Conservation (phyloP, 2,329 filamentous ascomycete species). For the Rhexocercosporidium sp. region DNA sequence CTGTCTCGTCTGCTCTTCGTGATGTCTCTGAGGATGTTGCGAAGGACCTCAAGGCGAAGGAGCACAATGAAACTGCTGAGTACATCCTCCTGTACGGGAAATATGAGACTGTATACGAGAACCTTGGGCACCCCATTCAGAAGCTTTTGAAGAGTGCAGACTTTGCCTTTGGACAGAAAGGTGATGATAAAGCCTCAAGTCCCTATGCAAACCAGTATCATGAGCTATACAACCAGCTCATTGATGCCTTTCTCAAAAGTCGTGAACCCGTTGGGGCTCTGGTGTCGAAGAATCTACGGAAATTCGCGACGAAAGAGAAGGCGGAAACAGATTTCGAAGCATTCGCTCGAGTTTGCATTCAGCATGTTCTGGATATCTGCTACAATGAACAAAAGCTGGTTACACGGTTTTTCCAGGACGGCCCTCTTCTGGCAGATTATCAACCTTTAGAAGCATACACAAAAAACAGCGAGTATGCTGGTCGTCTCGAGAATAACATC, state of each 20-base stretch:
- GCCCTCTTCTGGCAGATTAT: constrained; percentile 36
- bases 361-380: constrained; percentile 42
- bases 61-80: constrained; percentile 73
- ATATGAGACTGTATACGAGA: constrained; percentile 61
- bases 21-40: constrained; percentile 64
- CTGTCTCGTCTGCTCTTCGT: constrained; percentile 45
- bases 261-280: constrained; percentile 57
- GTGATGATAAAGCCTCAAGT: constrained; percentile 66
- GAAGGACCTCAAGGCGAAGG: constrained; percentile 64
- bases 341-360: constrained; percentile 38
- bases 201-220: constrained; percentile 66
- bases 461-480: constrained; percentile 35
- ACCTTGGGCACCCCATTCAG: constrained; percentile 64
- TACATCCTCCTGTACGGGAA: constrained; percentile 75
- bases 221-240: constrained; percentile 59
- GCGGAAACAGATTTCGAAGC: constrained; percentile 40
- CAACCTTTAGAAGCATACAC: constrained; percentile 30
- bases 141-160: constrained; percentile 49
- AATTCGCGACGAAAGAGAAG: constrained; percentile 44
- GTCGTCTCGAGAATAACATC: constrained; percentile 38
- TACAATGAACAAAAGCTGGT: constrained; percentile 40
- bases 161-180: constrained; percentile 63
- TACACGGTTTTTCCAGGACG: constrained; percentile 38
- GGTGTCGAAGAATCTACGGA: constrained; percentile 62
- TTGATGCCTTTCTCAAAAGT: constrained; percentile 51